These are phyloP conservation scores for Puccinellia tenuiflora DNA, from an alignment of 176 grass and related monocot genomes.

Conservation along the genomic window DNA sequence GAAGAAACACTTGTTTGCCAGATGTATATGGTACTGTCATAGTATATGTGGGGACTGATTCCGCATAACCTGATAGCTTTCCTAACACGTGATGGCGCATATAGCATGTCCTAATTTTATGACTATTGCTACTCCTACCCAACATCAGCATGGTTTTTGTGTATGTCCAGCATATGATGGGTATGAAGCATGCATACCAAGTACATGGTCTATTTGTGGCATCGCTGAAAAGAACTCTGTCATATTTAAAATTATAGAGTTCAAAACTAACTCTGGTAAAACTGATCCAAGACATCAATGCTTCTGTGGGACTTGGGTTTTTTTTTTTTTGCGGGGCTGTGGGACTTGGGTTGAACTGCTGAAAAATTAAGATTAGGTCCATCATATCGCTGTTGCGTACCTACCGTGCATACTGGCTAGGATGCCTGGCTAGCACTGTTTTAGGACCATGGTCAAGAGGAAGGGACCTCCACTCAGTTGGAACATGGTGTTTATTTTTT, in stretches of 20 bases:
- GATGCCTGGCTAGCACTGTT: conserved; percentile 1
- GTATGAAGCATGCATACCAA: background rate
- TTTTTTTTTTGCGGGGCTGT: too few species aligned
- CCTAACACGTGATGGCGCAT: background rate
- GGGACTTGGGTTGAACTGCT: background rate
- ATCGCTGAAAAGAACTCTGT: background rate
- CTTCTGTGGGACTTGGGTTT: background rate
- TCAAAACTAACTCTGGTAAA: background rate
- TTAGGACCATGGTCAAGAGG: background rate
- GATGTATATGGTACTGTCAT: background rate
- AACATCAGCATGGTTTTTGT: background rate
- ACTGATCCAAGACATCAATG: background rate
- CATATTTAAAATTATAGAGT: background rate
- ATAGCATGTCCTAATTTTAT: background rate
- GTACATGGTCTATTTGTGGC: background rate
- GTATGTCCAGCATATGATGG: background rate
- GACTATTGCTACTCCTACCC: background rate
- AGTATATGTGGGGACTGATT: background rate
- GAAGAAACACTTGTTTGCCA: background rate
- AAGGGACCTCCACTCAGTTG: conserved; percentile 19
- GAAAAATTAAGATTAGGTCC: background rate
- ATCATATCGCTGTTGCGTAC: background rate
- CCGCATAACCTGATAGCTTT: background rate
- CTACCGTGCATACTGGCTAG: background rate
- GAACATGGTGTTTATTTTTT: background rate